Percentiles rank a stretch among this genome's conserved stretches.
Conservation (phyloP, 345 rosid species). For the Murraya paniculata region DNA sequence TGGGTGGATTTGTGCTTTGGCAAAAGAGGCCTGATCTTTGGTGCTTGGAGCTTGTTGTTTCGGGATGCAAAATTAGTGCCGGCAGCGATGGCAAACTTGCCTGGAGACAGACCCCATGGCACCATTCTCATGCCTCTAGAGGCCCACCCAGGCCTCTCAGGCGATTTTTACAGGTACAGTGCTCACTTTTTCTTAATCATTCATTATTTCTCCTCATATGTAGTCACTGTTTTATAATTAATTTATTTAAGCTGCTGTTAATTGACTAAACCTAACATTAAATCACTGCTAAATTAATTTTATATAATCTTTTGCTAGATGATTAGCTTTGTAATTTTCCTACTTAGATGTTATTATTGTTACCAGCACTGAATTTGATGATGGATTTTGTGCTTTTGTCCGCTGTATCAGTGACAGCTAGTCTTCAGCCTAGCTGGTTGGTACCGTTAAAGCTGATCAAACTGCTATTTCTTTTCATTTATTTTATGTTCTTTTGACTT, state of each 20-base stretch:
- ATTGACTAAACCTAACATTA: too few relatives aligned
- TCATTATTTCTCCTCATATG: too few relatives aligned
- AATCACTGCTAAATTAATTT: too few relatives aligned
- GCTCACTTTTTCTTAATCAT: too few relatives aligned
- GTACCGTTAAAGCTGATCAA: background rate
- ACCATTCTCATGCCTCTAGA: conserved; percentile 81
- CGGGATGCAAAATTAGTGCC: conserved; percentile 88
- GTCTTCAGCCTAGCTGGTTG: conserved; percentile 1
- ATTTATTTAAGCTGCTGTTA: too few relatives aligned
- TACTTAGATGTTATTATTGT: too few relatives aligned
- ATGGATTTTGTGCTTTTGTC: background rate
- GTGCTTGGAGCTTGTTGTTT: conserved; percentile 87
- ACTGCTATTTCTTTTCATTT: background rate
- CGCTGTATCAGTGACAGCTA: background rate
- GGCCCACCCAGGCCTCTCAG: conserved; percentile 88
- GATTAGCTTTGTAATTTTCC: too few relatives aligned
- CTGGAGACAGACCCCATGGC: conserved; percentile 97
- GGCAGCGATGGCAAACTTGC: conserved; percentile 91
- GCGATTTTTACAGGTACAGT: conserved; percentile 71
- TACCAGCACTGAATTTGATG: conserved; percentile 6
- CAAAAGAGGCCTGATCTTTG: conserved; percentile 79
- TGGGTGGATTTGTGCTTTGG: conserved; percentile 96
- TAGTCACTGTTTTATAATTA: too few relatives aligned
- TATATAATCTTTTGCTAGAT: too few relatives aligned
- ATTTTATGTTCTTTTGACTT: background rate